A percentile compares a stretch with the other conserved stretches of the same genome.
phyloP scores from a whole-genome alignment of 2,329 filamentous ascomycete genomes.

The Penicillium paneum region DNA sequence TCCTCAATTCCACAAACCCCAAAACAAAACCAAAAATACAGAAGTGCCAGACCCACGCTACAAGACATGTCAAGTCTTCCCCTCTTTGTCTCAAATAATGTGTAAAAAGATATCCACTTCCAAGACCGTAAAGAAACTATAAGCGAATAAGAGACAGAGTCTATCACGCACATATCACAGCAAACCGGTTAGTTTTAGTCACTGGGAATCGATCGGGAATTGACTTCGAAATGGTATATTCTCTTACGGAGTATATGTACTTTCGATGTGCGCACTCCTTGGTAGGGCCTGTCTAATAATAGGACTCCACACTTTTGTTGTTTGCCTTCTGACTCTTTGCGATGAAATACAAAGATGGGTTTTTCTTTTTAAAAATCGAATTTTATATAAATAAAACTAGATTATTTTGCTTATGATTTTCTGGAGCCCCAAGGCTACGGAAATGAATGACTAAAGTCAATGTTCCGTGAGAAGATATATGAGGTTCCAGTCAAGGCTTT shows the following conservation, averaged over 20 bases:
- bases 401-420: not conserved
- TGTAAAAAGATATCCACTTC: not conserved
- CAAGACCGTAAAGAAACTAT: not conserved
- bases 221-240: not conserved
- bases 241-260: not conserved
- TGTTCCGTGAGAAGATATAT: not conserved
- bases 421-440: not conserved
- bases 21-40: not conserved
- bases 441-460: not conserved
- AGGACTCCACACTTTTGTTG: not conserved
- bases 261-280: too few relatives aligned
- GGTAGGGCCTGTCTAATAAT: not conserved
- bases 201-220: not conserved
- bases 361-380: too few relatives aligned
- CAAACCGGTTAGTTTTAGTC: not conserved
- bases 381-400: not conserved
- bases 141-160: not conserved
- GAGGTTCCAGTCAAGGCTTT: not conserved
- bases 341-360: not conserved
- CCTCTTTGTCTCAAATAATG: not conserved
- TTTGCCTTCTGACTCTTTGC: not conserved
- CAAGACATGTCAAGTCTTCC: slow-evolving; percentile 1
- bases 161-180: not conserved
- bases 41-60: not conserved
- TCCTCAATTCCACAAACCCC: not conserved